Percentiles rank a stretch among this genome's conserved stretches.
Conservation (phyloP, 1,139 yeast species). For the Citeromyces hawaiiensis region DNA sequence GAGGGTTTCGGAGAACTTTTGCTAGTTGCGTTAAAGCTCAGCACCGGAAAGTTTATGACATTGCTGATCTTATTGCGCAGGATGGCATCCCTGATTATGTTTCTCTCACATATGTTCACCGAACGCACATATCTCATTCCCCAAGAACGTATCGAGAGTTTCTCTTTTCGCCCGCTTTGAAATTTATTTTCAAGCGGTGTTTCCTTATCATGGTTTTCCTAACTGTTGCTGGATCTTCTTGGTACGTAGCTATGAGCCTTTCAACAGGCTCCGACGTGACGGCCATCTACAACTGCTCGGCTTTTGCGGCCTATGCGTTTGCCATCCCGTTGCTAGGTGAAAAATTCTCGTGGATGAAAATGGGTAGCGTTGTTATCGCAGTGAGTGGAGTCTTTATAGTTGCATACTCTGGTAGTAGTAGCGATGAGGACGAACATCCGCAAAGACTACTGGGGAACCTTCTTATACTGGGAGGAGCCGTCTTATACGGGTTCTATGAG, state of each 20-base stretch:
- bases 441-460: slow-evolving; percentile 58
- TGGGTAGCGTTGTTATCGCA: slow-evolving; percentile 59
- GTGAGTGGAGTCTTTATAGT: slow-evolving; percentile 66
- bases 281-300: slow-evolving; percentile 83
- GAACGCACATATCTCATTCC: slow-evolving; percentile 19
- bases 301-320: slow-evolving; percentile 78
- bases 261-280: slow-evolving; percentile 82
- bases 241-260: slow-evolving; percentile 77
- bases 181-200: slow-evolving; percentile 30
- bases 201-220: slow-evolving; percentile 40
- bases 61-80: slow-evolving; percentile 18
- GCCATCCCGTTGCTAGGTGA: slow-evolving; percentile 68
- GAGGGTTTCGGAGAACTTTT: slow-evolving; percentile 24
- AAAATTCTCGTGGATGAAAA: slow-evolving; percentile 49
- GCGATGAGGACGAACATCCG: slow-evolving; percentile 27
- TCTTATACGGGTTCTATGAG: slow-evolving; percentile 75
- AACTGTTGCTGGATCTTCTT: slow-evolving; percentile 68
- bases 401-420: slow-evolving; percentile 47
- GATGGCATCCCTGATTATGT: slow-evolving; percentile 11
- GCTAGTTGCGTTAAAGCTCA: slow-evolving; percentile 28
- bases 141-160: slow-evolving; percentile 24
- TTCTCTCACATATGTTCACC: slow-evolving; percentile 7
- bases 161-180: slow-evolving; percentile 29
- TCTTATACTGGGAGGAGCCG: slow-evolving; percentile 65
- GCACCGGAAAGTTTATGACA: slow-evolving; percentile 18